Base-by-base conservation (phyloP, 2,329 filamentous ascomycete species). In the Colletotrichum musicola region DNA sequence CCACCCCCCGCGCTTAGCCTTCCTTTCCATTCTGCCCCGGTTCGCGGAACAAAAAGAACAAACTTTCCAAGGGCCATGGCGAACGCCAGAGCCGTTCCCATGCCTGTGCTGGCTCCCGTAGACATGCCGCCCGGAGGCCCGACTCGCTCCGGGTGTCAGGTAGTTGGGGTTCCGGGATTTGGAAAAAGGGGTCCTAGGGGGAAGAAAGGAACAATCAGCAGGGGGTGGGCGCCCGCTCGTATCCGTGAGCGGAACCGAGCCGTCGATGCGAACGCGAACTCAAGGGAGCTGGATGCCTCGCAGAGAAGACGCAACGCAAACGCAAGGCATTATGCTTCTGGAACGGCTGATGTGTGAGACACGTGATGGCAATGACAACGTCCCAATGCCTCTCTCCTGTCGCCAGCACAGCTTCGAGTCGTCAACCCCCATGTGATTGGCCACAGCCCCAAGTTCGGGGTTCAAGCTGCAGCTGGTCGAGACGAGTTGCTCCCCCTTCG, bases 331-430 rank as follows among this genome's bases (percentile, higher is more conserved):
- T 53, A 46, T 47, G 27, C 46, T 61, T 50, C 35, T 66, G 62
- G 62, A 65, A 65, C 66, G 56, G 62, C 55, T 69, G 62, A 60
- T 69, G 66, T 69, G 30, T 69, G 65, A 65, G 62, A 68, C 65
- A 65, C 62, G 65, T 65, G 65, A 69, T 61, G 30, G 14, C 35
- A n/a, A 12, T 47, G 40, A 54, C 49, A 59, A 68, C 51, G 55
- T 47, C 42, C 25, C 35, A 53, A 54, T 50, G 44, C 55, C 50
- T 30, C 12, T 44, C 35, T 44, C 62, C 49, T 18, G n/a, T 20
- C 44, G 6, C 44, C 16, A 18, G 13, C 18, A 7, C 14, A 16
- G 18, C 30, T 65, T 56, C 22, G 22, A 53, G 35, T 16, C n/a
- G 22, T 49, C 40, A 13, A 10, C 27, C 16, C 18, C 30, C n/a